A percentile compares a stretch with the other conserved stretches of the same genome.
Conservation (phyloP, 257 asterid genomes). For the Solanum gracilifrons region DNA sequence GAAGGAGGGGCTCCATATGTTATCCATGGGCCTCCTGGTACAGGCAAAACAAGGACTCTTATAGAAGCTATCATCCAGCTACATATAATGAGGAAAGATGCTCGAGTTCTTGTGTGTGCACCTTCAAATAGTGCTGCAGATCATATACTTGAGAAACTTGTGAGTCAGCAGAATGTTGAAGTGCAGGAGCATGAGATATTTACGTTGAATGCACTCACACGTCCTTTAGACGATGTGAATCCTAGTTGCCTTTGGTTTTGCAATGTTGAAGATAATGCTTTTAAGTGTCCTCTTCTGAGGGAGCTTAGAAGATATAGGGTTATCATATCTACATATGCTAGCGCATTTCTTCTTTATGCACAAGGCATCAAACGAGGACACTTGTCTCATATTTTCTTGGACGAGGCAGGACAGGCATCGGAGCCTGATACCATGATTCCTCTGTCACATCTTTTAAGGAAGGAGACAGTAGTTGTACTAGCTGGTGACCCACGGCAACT, state of each 20-base stretch:
- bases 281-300: slow-evolving; percentile 43
- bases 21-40: slow-evolving; percentile 95
- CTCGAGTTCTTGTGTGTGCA: slow-evolving; percentile 73
- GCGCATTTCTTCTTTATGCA: slow-evolving; percentile 45
- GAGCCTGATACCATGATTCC: slow-evolving; percentile 97
- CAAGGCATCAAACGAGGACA: slow-evolving; percentile 68
- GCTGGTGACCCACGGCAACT: slow-evolving; percentile 96
- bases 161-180: slow-evolving; percentile 15
- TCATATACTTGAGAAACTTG: slow-evolving; percentile 60
- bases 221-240: slow-evolving; percentile 56
- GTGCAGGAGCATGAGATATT: slow-evolving; percentile 37
- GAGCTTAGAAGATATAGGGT: slow-evolving; percentile 43
- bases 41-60: slow-evolving; percentile 81
- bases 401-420: slow-evolving; percentile 97
- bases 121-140: slow-evolving; percentile 95
- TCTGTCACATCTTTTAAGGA: slow-evolving; percentile 44
- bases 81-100: slow-evolving; percentile 16
- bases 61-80: slow-evolving; percentile 78
- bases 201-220: slow-evolving; percentile 64
- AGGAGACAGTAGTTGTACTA: slow-evolving; percentile 44
- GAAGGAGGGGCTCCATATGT: slow-evolving; percentile 69
- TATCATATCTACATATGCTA: slow-evolving; percentile 68
- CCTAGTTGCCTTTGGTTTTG: slow-evolving; percentile 46
- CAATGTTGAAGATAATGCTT: slow-evolving; percentile 34
- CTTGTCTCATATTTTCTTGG: slow-evolving; percentile 76